These are phyloP conservation scores for Lobosporangium transversale DNA, from an alignment of 192 early-diverging fungal species.

Conservation along the genomic window DNA sequence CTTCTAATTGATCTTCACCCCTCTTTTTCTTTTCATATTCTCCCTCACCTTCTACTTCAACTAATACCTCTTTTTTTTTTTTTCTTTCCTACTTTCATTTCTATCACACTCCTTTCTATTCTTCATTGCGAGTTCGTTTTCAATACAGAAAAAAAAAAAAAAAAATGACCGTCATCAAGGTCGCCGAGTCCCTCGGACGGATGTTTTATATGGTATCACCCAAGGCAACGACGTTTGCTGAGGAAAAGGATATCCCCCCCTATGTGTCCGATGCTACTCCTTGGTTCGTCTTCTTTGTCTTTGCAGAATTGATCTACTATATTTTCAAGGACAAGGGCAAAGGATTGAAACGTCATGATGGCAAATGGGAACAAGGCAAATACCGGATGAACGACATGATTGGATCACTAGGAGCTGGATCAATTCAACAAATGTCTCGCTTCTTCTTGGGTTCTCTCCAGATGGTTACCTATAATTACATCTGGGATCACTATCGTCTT, in stretches of 20 bases:
- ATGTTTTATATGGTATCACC: constrained; percentile 67
- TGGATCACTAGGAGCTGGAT: constrained; percentile 60
- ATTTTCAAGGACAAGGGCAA: constrained; percentile 37
- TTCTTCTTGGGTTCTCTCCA: constrained; percentile 59
- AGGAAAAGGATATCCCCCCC: constrained; percentile 57
- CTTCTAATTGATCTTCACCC: too few relatives aligned
- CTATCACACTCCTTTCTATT: background rate
- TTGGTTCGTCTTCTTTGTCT: constrained; percentile 60
- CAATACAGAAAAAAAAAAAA: too few relatives aligned
- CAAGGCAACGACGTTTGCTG: constrained; percentile 49
- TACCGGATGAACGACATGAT: constrained; percentile 66
- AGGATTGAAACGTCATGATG: constrained; percentile 41
- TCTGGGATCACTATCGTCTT: constrained; percentile 62
- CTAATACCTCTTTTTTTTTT: background rate
- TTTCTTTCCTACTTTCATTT: background rate
- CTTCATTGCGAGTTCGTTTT: background rate
- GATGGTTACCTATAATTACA: constrained; percentile 59
- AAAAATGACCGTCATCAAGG: constrained; percentile 47
- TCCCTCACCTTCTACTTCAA: background rate
- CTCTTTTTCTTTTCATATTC: too few relatives aligned
- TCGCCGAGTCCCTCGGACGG: constrained; percentile 56
- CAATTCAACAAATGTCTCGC: constrained; percentile 61
- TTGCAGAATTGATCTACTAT: constrained; percentile 49
- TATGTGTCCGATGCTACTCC: constrained; percentile 64
- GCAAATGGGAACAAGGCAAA: constrained; percentile 53